These are phyloP conservation scores for Gastrodia elata DNA, from an alignment of 106 monocot genomes.

Conservation along the genomic window DNA sequence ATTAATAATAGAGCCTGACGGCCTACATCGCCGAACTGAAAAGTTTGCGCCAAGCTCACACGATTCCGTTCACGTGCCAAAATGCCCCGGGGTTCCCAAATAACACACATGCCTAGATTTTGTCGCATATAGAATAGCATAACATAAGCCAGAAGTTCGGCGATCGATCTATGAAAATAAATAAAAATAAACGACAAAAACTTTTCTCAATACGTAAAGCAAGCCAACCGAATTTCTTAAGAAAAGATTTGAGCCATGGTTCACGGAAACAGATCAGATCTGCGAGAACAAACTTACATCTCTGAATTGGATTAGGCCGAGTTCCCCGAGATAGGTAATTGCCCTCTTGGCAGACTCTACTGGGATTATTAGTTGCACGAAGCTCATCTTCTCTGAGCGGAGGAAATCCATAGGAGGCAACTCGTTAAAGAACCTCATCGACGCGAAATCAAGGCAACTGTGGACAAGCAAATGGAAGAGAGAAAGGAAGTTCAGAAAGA, in stretches of 20 bases:
- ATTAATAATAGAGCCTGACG: neutral
- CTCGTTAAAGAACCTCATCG: slow-evolving; percentile 43
- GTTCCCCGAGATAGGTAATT: slow-evolving; percentile 80
- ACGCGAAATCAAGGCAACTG: neutral
- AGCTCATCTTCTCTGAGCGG: slow-evolving; percentile 86
- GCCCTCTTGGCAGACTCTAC: slow-evolving; percentile 75
- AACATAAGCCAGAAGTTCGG: neutral
- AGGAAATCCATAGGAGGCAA: slow-evolving; percentile 83
- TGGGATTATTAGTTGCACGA: slow-evolving; percentile 90
- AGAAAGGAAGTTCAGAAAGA: neutral
- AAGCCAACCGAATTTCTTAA: neutral
- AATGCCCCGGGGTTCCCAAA: neutral
- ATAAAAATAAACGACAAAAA: neutral
- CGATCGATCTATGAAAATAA: neutral
- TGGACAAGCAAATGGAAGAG: neutral
- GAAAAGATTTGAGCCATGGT: neutral
- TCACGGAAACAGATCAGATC: slow-evolving; percentile 8
- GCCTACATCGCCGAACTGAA: neutral
- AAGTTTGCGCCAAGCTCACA: neutral
- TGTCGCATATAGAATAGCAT: neutral
- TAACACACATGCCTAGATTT: slow-evolving; percentile 4
- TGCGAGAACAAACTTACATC: slow-evolving; percentile 40
- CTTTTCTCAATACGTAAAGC: neutral
- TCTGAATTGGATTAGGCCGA: slow-evolving; percentile 86
- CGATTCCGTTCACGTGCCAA: neutral